Percentiles rank a stretch among this genome's conserved stretches.
phyloP scores from a whole-genome alignment of 2,329 filamentous ascomycete species.

The Fusarium piperis region DNA sequence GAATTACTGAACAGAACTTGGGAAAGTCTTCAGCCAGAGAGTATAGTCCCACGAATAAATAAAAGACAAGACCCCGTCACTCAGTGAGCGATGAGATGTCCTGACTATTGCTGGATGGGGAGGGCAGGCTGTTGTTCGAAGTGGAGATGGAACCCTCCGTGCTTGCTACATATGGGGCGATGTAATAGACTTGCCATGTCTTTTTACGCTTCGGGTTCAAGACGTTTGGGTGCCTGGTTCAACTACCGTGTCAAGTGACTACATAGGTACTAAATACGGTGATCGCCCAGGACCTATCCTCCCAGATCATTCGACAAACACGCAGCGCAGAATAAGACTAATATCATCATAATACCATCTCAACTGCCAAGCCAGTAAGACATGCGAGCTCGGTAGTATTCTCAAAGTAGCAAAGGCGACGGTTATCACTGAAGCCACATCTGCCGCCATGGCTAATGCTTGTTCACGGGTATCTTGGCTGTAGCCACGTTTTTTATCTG shows the following conservation, averaged over 20 bases:
- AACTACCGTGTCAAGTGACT: background rate
- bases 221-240: background rate
- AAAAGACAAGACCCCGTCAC: background rate
- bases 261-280: background rate
- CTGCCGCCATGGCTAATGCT: constrained; percentile 3
- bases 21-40: background rate
- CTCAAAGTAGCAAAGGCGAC: constrained; percentile 5
- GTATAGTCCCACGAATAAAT: background rate
- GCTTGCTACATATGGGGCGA: background rate
- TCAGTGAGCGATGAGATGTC: background rate
- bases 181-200: background rate
- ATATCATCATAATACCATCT: background rate
- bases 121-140: background rate
- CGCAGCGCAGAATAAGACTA: background rate
- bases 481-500: background rate
- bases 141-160: background rate
- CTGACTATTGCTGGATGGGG: background rate
- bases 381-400: background rate
- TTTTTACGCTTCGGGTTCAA: background rate
- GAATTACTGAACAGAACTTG: rapidly evolving
- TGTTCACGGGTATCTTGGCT: background rate
- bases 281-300: background rate
- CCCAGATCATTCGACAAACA: background rate
- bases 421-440: constrained; percentile 1
- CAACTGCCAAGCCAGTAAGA: background rate